phyloP scores from a whole-genome alignment of 192 early-diverging fungal genomes.

The Pilobolus umbonatus region DNA sequence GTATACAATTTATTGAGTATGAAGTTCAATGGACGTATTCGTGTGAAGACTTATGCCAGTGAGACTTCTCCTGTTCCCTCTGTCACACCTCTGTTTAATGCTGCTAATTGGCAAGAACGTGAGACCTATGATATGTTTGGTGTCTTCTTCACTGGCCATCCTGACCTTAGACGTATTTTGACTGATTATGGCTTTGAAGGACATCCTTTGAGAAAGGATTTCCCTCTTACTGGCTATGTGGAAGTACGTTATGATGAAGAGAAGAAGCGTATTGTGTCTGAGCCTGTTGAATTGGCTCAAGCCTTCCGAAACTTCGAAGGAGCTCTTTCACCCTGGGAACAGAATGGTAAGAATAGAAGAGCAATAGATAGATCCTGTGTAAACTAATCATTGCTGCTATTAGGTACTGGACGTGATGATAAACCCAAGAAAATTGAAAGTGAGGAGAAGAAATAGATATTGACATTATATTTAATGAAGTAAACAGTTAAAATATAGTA shows the following conservation, averaged over 20 bases:
- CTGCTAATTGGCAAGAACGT: conserved; percentile 97
- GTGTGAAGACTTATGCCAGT: conserved; percentile 95
- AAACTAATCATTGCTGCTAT: background rate
- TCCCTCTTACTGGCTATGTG: conserved; percentile 98
- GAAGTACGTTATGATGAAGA: conserved; percentile 98
- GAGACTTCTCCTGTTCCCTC: conserved; percentile 91
- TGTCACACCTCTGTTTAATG: conserved; percentile 67
- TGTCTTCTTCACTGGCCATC: conserved; percentile 92
- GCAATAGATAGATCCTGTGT: background rate
- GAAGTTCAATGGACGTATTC: conserved; percentile 87
- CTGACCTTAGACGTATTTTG: conserved; percentile 93
- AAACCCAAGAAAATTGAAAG: conserved; percentile 5
- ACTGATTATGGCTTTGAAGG: conserved; percentile 99
- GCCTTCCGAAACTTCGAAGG: conserved; percentile 93
- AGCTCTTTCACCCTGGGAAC: conserved; percentile 92
- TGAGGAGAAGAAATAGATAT: background rate
- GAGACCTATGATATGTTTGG: conserved; percentile 99
- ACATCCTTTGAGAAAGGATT: conserved; percentile 92
- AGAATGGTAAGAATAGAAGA: conserved; percentile 50
- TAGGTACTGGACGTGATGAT: conserved; percentile 15
- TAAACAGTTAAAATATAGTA: background rate
- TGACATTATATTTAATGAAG: background rate
- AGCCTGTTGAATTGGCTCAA: conserved; percentile 94
- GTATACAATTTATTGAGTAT: conserved; percentile 90
- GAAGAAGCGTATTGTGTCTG: conserved; percentile 94